Percentiles rank a stretch among this genome's conserved stretches.
Conservation (phyloP, 192 early-diverging fungal genomes). For the Coemansia pectinata region DNA sequence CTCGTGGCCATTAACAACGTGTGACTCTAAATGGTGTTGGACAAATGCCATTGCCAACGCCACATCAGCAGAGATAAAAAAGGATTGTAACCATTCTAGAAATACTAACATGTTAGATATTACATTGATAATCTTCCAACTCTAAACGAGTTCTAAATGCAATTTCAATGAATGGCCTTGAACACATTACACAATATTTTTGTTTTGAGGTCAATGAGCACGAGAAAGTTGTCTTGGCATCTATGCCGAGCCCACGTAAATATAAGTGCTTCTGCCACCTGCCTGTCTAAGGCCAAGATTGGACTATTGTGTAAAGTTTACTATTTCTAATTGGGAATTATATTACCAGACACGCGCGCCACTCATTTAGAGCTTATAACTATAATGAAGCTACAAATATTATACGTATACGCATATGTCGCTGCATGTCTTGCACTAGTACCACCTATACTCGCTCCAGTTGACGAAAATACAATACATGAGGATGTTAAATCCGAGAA, state of each 20-base stretch:
- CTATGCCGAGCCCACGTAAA: neutral
- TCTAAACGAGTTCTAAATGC: neutral
- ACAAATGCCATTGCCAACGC: neutral
- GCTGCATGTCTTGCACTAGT: neutral
- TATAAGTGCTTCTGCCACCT: neutral
- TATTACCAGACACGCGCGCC: neutral
- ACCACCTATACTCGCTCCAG: neutral
- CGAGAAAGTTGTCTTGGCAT: neutral
- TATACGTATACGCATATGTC: neutral
- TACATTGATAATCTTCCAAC: neutral
- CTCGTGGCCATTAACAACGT: neutral
- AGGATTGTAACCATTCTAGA: neutral
- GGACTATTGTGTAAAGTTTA: neutral
- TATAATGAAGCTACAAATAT: neutral
- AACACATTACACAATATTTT: neutral
- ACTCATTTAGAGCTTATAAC: neutral
- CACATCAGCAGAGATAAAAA: neutral
- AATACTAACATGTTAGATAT: neutral
- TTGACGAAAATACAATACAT: neutral
- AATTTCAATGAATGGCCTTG: neutral
- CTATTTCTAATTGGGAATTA: neutral
- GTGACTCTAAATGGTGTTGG: neutral
- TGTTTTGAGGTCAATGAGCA: neutral
- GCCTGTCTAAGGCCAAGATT: neutral
- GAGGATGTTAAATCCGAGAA: neutral